Evolutionary conservation across 352 stramenopile species (phyloP).

Genomic region (Pythium rishiriense): DNA sequence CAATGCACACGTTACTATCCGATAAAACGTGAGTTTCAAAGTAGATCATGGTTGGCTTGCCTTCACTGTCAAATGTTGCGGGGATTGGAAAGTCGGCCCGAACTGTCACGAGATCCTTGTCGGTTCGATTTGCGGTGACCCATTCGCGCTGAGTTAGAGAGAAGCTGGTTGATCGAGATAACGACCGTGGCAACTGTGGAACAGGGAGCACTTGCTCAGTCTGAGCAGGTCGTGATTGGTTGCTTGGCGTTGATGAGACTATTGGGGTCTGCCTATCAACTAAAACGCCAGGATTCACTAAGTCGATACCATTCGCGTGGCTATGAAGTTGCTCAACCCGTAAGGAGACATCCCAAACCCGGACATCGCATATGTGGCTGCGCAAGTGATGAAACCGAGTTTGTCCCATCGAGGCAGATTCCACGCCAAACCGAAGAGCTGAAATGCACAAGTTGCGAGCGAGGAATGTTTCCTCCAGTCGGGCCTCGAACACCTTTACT

Average conservation of each 20-base stretch:
- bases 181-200: slow-evolving; percentile 30
- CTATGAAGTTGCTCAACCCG: slow-evolving; percentile 55
- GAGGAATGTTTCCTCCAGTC: slow-evolving; percentile 4
- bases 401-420: neutral
- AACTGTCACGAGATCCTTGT: slow-evolving; percentile 41
- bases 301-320: slow-evolving; percentile 50
- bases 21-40: slow-evolving; percentile 58
- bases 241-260: slow-evolving; percentile 29
- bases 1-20: slow-evolving; percentile 50
- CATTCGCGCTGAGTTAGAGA: slow-evolving; percentile 47
- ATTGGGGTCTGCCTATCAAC: slow-evolving; percentile 14
- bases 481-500: slow-evolving; percentile 16
- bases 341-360: slow-evolving; percentile 61
- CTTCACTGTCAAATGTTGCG: neutral
- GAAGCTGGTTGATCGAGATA: slow-evolving; percentile 29
- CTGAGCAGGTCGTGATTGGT: neutral
- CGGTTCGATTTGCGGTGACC: slow-evolving; percentile 57
- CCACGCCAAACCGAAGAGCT: slow-evolving; percentile 10
- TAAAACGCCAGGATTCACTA: slow-evolving; percentile 15
- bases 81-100: slow-evolving; percentile 28
- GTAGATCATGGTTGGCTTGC: slow-evolving; percentile 32
- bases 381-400: slow-evolving; percentile 16
- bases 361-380: slow-evolving; percentile 57
- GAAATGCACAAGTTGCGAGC: slow-evolving; percentile 17
- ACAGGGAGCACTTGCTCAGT: slow-evolving; percentile 25